Evolutionary conservation across 2,329 filamentous ascomycete genomes (phyloP), one percentile per base, ranked within the genome.

Genomic region (Huntiella moniliformis): DNA sequence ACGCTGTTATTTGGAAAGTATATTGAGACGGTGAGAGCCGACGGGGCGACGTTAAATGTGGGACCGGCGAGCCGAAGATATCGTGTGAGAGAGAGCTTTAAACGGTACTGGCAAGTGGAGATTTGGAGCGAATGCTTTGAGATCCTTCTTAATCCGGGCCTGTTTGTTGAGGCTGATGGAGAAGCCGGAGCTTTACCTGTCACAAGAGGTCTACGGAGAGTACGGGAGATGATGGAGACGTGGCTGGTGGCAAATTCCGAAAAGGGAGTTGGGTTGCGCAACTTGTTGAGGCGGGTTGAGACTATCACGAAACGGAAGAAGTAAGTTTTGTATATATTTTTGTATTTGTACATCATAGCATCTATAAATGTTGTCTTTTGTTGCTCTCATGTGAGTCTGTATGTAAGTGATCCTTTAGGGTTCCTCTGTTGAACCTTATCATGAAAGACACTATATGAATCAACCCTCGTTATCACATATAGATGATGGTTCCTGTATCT

Each of bases 71-170:
- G 70, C 1, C 77, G 82, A 57, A 77, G 70, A 41, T 96, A 94
- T 63, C 75, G 72, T 52, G 77, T 95, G 53, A 74, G 80, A 44
- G 88, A 95, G 61, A 74, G 68, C 11, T 63, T 96, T 50, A 98
- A 98, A 67, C 66, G 91, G 38, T 98, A 98, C 63, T 98, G 91
- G 91, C 87, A 96, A 67, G 81, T 78, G 42, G 86, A 94, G 42
- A 74, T 96, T 38, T 98, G 91, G 91, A 63, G 58, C 2, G 77
- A 82, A 50, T 77, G 81, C 41, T 93, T 98, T 59, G 81, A 87
- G 52, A 55, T 96, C 49, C 63, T 96, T 52, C 67, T 98, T 38
- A 98, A 98, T 60, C 87, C 88, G 0, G 68, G 72, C 2, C 69
- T 67, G 48, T 76, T 78, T 60, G 61, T 73, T n/a, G 71, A 71